Evolutionary conservation across 495 filamentous ascomycete species (phyloP).

Genomic region (Penicillium samsonianum): DNA sequence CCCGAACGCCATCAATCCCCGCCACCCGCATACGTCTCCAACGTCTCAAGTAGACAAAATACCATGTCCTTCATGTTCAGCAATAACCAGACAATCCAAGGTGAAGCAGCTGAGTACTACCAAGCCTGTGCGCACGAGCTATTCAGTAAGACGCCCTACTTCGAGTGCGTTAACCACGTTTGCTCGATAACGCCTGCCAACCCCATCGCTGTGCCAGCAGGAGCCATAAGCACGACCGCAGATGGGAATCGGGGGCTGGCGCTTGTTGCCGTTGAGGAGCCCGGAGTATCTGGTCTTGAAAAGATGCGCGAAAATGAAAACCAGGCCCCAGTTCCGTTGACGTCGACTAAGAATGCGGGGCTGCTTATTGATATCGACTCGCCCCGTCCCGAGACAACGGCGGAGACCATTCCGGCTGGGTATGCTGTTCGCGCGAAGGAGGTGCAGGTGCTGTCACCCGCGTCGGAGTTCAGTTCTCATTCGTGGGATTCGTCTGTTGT

Average conservation of each 20-base stretch:
- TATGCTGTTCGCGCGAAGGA: slow-evolving; percentile 8
- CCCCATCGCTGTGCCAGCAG: slow-evolving; percentile 2
- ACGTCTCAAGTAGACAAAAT: slow-evolving; percentile 9
- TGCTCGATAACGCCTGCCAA: slow-evolving; percentile 43
- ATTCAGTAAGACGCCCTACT: slow-evolving; percentile 50
- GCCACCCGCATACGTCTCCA: slow-evolving; percentile 7
- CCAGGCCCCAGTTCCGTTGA: neutral
- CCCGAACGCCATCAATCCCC: slow-evolving; percentile 9
- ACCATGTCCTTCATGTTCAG: slow-evolving; percentile 33
- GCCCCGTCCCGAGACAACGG: slow-evolving; percentile 10
- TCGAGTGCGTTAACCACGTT: slow-evolving; percentile 51
- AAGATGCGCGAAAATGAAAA: neutral
- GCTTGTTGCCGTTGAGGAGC: neutral
- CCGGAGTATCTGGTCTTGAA: neutral
- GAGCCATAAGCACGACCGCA: neutral
- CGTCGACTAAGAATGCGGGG: slow-evolving; percentile 6
- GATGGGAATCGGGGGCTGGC: slow-evolving; percentile 1
- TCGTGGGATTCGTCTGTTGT: slow-evolving; percentile 19
- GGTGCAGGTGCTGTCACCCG: slow-evolving; percentile 1
- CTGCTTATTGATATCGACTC: slow-evolving; percentile 40
- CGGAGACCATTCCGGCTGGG: neutral
- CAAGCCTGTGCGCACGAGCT: slow-evolving; percentile 55
- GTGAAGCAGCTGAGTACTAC: slow-evolving; percentile 54
- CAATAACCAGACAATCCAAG: slow-evolving; percentile 32
- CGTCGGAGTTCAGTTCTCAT: slow-evolving; percentile 17